Evolutionary conservation across 768 basidiomycete genomes (phyloP).

Genomic region (Chalciporus sphaerocephalus): DNA sequence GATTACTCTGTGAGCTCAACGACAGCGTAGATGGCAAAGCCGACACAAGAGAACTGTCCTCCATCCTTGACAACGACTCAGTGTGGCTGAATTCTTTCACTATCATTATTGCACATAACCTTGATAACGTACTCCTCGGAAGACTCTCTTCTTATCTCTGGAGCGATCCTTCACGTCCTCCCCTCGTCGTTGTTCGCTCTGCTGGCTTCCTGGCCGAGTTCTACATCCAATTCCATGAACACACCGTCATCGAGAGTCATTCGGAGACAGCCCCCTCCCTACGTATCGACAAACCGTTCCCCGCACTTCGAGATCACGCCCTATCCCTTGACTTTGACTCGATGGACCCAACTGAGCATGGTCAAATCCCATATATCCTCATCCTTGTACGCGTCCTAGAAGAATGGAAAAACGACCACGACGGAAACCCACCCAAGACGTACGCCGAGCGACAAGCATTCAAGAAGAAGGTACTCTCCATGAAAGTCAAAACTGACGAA

Average conservation of each 20-base stretch:
- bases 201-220: conserved; percentile 91
- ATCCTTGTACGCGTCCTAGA: conserved; percentile 81
- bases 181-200: conserved; percentile 75
- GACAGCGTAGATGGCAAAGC: conserved; percentile 73
- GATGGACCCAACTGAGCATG: conserved; percentile 87
- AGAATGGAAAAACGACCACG: conserved; percentile 82
- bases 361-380: conserved; percentile 85
- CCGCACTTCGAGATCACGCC: conserved; percentile 70
- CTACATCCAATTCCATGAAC: conserved; percentile 84
- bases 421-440: conserved; percentile 50
- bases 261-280: conserved; percentile 71
- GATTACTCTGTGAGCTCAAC: conserved; percentile 80
- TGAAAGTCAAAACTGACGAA: conserved; percentile 77
- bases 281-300: conserved; percentile 87
- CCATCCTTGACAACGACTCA: conserved; percentile 52
- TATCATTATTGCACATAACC: conserved; percentile 82
- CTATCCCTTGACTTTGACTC: conserved; percentile 63
- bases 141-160: conserved; percentile 65
- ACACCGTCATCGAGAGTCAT: conserved; percentile 86
- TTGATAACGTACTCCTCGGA: conserved; percentile 51
- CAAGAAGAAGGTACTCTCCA: conserved; percentile 57
- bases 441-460: conserved; percentile 71
- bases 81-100: conserved; percentile 61
- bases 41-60: conserved; percentile 50
- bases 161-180: conserved; percentile 52